Evolutionary conservation across 331 rosid species (phyloP), one percentile per base, ranked within the genome.

Genomic region (Malus hybrid): DNA sequence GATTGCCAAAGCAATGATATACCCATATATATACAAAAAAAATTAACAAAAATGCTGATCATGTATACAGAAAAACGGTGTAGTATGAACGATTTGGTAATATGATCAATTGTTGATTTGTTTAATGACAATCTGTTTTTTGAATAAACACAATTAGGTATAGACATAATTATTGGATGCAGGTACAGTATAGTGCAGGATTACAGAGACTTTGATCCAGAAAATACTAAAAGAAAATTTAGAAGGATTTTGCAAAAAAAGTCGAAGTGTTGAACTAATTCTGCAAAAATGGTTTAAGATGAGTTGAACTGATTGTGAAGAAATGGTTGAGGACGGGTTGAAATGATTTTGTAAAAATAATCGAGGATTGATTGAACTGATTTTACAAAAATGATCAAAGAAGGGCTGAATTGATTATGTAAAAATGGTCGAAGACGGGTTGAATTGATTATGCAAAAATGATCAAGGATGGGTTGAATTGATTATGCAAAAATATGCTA

Each of bases 281-380:
- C 0, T 48, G 3, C 7, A 48, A 48, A 14, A 46, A 46, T 13
- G 0, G 7, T 48, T 0, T 3, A 48, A 5, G 3, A 13, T 0
- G 1, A 0, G 2, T 14, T 48, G 7, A 48, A 48, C 0, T 48
- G 7, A 48, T 48, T 48, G 7, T 1, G 2, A 13, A 13, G 3
- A 36, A 48, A 14, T 48, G 1, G 16, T 13, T 0, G 18, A 48
- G 5, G 53, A 14, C 7, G 0, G 7, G 2, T 48, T 5, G 19
- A 13, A 48, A 1, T 48, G 18, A 48, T 48, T 48, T 0, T 48
- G 7, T 1, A 48, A 14, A 46, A 48, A 48, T 14, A 15, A 1
- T 5, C 7, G 3, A 48, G 0, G 18, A 5, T 0, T 0, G 3
- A 0, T 48, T 14, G 53, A 48, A 48, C 3, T 48, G 2, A 0